phyloP scores from a whole-genome alignment of 768 basidiomycete genomes.

The Rhizopogon vinicolor region DNA sequence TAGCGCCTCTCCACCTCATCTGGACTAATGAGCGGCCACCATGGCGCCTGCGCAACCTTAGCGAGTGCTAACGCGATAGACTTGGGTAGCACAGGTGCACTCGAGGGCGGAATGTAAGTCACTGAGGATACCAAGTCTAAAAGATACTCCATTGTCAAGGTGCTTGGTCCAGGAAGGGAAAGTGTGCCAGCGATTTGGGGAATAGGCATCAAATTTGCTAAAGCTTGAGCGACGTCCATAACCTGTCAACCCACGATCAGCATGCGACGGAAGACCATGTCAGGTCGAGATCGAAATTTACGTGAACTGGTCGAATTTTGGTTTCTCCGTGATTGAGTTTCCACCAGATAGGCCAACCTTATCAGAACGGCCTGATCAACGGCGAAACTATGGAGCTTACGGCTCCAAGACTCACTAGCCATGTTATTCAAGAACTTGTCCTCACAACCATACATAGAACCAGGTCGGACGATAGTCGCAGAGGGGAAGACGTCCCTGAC shows the following conservation, averaged over 20 bases:
- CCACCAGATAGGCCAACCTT: conserved; percentile 93
- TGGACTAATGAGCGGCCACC: conserved; percentile 91
- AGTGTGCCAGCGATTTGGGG: conserved; percentile 64
- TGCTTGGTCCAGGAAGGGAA: conserved; percentile 85
- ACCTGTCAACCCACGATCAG: conserved; percentile 46
- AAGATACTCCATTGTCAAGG: conserved; percentile 78
- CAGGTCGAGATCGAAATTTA: conserved; percentile 33
- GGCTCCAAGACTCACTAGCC: conserved; percentile 56
- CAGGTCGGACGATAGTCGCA: conserved; percentile 87
- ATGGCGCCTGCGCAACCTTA: conserved; percentile 55
- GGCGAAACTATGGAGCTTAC: conserved; percentile 2
- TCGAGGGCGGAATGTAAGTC: conserved; percentile 70
- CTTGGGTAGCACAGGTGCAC: conserved; percentile 76
- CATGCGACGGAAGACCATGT: conserved; percentile 15
- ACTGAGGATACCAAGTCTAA: conserved; percentile 74
- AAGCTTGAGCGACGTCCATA: conserved; percentile 88
- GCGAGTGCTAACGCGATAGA: conserved; percentile 60
- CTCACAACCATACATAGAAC: conserved; percentile 87
- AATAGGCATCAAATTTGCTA: conserved; percentile 68
- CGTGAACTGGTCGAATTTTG: conserved; percentile 87
- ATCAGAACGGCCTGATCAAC: conserved; percentile 8
- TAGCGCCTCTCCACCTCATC: conserved; percentile 89
- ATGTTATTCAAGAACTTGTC: conserved; percentile 93
- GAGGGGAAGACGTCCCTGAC: conserved; percentile 80
- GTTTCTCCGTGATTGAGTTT: conserved; percentile 88